Conservation (phyloP, 169 alveolate genomes). For the Miamiensis avidus region DNA sequence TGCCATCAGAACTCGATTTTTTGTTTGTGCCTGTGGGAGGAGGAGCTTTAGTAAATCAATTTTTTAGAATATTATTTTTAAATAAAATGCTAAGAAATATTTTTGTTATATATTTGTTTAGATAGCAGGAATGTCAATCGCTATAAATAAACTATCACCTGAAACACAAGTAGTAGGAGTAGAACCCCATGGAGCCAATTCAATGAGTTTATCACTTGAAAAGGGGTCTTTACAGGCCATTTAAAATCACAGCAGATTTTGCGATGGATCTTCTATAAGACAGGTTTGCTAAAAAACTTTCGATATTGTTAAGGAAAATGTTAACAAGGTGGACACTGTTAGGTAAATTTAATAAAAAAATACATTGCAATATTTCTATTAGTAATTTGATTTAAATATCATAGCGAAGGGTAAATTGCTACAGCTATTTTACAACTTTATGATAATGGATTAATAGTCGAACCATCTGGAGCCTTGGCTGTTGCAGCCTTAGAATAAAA, state of each 20-base stretch:
- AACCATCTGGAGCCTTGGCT: slow-evolving; percentile 47
- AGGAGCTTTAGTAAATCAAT: slow-evolving; percentile 4
- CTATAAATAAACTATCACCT: slow-evolving; percentile 19
- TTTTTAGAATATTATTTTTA: no score
- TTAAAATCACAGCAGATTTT: slow-evolving; percentile 24
- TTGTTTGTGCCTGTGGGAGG: slow-evolving; percentile 45
- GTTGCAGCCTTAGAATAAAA: slow-evolving; percentile 27
- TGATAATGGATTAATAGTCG: slow-evolving; percentile 36
- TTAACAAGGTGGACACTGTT: neutral
- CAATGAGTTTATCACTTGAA: slow-evolving; percentile 33
- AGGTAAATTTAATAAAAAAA: neutral
- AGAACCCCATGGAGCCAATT: slow-evolving; percentile 48
- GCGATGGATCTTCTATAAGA: slow-evolving; percentile 45
- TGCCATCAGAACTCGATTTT: slow-evolving; percentile 41
- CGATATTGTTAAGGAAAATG: slow-evolving; percentile 24
- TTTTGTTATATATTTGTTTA: slow-evolving; percentile 6
- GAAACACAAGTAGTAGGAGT: slow-evolving; percentile 41
- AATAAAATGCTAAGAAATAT: no score
- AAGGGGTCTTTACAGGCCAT: slow-evolving; percentile 6
- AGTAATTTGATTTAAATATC: no score
- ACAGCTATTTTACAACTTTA: slow-evolving; percentile 29
- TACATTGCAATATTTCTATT: no score
- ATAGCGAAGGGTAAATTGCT: slow-evolving; percentile 22
- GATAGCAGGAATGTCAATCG: slow-evolving; percentile 41
- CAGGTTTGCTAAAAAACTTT: slow-evolving; percentile 20